A percentile compares a stretch with the other conserved stretches of the same genome.
These are phyloP conservation scores for Monosporascus sp. DNA, from an alignment of 2,329 filamentous ascomycete genomes.

Conservation along the genomic window DNA sequence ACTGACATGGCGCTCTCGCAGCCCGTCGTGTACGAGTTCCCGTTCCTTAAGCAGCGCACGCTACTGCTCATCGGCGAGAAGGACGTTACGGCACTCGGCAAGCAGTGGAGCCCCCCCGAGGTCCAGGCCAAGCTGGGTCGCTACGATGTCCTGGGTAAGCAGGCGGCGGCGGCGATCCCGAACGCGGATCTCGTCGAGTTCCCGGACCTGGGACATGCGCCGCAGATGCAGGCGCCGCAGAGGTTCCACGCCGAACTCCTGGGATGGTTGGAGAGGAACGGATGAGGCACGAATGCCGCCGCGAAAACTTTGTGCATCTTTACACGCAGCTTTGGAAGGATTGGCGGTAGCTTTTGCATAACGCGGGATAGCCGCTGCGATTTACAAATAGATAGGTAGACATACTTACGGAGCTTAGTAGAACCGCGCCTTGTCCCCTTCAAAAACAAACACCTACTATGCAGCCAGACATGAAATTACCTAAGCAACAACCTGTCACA, in stretches of 20 bases:
- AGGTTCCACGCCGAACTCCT: constrained; percentile 42
- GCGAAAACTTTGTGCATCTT: too few relatives aligned
- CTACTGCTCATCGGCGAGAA: constrained; percentile 46
- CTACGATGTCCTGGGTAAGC: constrained; percentile 44
- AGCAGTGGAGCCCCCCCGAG: constrained; percentile 42
- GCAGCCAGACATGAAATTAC: too few relatives aligned
- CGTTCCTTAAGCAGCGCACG: constrained; percentile 38
- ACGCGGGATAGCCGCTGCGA: too few relatives aligned
- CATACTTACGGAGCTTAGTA: too few relatives aligned
- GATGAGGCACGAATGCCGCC: neutral
- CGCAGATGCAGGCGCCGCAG: constrained; percentile 46
- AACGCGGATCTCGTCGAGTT: constrained; percentile 42
- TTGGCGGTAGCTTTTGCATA: too few relatives aligned
- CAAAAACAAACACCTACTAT: too few relatives aligned
- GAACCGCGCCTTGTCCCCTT: too few relatives aligned
- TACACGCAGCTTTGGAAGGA: too few relatives aligned
- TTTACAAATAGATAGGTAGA: too few relatives aligned
- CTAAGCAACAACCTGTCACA: too few relatives aligned
- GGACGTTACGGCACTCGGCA: constrained; percentile 51
- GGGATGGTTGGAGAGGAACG: constrained; percentile 32
- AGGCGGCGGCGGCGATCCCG: constrained; percentile 38
- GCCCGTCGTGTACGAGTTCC: constrained; percentile 46
- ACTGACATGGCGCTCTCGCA: constrained; percentile 53
- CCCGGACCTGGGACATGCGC: constrained; percentile 44
- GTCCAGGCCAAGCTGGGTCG: constrained; percentile 41